phyloP scores from a whole-genome alignment of 2,329 filamentous ascomycete genomes.

The Aspergillus carbonarius region DNA sequence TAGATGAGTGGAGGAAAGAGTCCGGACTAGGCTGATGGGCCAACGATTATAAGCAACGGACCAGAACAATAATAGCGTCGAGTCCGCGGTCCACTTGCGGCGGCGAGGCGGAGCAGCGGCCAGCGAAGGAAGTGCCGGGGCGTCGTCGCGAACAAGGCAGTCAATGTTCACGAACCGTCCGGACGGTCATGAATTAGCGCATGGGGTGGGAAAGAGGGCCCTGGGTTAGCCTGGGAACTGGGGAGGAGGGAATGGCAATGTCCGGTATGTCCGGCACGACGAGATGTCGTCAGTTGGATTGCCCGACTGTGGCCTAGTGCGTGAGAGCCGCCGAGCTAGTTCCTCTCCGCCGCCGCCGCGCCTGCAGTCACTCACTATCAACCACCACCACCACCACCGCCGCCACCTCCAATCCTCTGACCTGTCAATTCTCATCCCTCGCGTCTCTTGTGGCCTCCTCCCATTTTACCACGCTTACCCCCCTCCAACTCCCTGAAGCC shows the following conservation, averaged over 20 bases:
- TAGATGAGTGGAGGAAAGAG: slow-evolving; percentile 5
- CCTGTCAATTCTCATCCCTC: slow-evolving; percentile 5
- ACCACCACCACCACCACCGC: neutral
- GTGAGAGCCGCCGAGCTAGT: neutral
- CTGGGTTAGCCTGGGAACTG: neutral
- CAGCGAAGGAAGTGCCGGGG: neutral
- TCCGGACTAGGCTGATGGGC: neutral
- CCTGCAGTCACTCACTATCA: neutral
- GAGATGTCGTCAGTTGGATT: neutral
- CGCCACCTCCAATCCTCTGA: neutral
- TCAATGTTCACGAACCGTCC: neutral
- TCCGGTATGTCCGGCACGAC: neutral
- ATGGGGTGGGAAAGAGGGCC: neutral
- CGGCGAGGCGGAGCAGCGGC: slow-evolving; percentile 2
- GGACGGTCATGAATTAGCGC: neutral
- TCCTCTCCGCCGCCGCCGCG: neutral
- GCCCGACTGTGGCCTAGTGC: neutral
- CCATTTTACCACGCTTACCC: neutral
- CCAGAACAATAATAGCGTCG: slow-evolving; percentile 1
- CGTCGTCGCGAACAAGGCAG: neutral
- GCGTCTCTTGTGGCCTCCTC: neutral
- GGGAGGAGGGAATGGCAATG: neutral
- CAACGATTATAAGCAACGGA: neutral
- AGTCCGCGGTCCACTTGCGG: slow-evolving; percentile 6
- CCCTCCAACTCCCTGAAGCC: neutral